phyloP scores from a whole-genome alignment of 2,329 filamentous ascomycete species.

The Neurospora crassa region DNA sequence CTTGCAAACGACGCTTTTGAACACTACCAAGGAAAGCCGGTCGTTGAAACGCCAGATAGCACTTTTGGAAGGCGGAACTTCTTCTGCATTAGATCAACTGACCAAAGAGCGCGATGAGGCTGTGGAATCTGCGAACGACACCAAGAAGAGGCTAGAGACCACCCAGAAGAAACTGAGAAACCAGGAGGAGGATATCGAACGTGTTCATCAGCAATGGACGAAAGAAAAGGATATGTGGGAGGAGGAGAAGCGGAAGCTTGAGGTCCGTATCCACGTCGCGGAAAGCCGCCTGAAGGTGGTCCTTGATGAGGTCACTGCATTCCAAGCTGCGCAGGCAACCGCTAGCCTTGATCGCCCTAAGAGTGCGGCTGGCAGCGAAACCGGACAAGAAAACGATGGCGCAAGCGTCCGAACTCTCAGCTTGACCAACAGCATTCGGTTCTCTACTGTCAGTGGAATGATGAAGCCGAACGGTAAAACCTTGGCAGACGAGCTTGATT shows the following conservation, averaged over 20 bases:
- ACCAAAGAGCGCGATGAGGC: slow-evolving; percentile 80
- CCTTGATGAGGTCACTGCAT: slow-evolving; percentile 73
- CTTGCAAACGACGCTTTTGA: slow-evolving; percentile 51
- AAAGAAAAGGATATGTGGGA: slow-evolving; percentile 81
- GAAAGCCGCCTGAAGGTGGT: slow-evolving; percentile 78
- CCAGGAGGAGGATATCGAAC: slow-evolving; percentile 75
- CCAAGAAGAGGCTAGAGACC: slow-evolving; percentile 66
- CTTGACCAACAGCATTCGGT: slow-evolving; percentile 61
- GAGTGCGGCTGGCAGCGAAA: slow-evolving; percentile 49
- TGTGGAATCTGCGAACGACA: slow-evolving; percentile 60
- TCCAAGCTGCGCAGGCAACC: slow-evolving; percentile 46
- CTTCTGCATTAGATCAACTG: slow-evolving; percentile 75
- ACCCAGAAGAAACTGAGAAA: slow-evolving; percentile 67
- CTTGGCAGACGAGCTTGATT: slow-evolving; percentile 82
- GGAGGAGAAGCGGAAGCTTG: slow-evolving; percentile 68
- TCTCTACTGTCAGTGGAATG: slow-evolving; percentile 56
- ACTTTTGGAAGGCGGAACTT: slow-evolving; percentile 77
- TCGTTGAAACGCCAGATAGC: slow-evolving; percentile 78
- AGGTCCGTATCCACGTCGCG: slow-evolving; percentile 81
- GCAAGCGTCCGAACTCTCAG: slow-evolving; percentile 67
- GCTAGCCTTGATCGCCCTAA: slow-evolving; percentile 31
- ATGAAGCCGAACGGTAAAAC: slow-evolving; percentile 59
- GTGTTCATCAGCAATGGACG: slow-evolving; percentile 71
- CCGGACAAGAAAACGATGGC: slow-evolving; percentile 56
- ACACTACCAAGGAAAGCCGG: slow-evolving; percentile 64